phyloP scores from a whole-genome alignment of 2,329 filamentous ascomycete species.

The Pseudogymnoascus sp. region DNA sequence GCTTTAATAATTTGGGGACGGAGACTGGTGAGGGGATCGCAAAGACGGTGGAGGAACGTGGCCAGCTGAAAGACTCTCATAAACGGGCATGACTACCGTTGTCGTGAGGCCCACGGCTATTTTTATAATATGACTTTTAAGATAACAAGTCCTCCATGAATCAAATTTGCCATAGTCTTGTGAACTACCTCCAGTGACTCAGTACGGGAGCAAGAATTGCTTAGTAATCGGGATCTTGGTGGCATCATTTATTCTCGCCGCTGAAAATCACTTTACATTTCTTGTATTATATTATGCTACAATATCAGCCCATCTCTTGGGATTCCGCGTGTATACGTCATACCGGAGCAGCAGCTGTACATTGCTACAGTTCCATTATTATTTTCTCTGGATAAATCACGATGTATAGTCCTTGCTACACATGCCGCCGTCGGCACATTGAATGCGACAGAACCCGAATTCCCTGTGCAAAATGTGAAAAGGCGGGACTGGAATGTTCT shows the following conservation, averaged over 20 bases:
- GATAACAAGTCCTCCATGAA: background rate
- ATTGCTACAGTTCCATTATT: background rate
- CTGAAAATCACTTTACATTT: background rate
- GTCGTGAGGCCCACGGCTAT: background rate
- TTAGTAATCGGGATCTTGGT: background rate
- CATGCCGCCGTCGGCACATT: constrained; percentile 31
- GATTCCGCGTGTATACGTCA: background rate
- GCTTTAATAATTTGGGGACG: constrained; percentile 41
- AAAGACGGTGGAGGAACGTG: constrained; percentile 28
- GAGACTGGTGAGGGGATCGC: constrained; percentile 33
- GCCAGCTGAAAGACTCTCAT: background rate
- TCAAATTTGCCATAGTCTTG: background rate
- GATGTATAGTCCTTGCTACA: constrained; percentile 27
- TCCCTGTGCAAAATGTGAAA: constrained; percentile 30
- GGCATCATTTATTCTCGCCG: background rate
- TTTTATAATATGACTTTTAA: background rate
- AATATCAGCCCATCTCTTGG: background rate
- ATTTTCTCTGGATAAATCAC: background rate
- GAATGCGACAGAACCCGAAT: constrained; percentile 28
- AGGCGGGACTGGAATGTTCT: constrained; percentile 29
- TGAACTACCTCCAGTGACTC: background rate
- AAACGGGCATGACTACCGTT: background rate
- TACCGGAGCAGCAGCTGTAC: background rate
- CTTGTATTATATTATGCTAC: background rate
- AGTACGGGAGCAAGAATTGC: background rate